Conservation (phyloP, 148 eudicot genomes). For the Camellia lanceoleosa region DNA sequence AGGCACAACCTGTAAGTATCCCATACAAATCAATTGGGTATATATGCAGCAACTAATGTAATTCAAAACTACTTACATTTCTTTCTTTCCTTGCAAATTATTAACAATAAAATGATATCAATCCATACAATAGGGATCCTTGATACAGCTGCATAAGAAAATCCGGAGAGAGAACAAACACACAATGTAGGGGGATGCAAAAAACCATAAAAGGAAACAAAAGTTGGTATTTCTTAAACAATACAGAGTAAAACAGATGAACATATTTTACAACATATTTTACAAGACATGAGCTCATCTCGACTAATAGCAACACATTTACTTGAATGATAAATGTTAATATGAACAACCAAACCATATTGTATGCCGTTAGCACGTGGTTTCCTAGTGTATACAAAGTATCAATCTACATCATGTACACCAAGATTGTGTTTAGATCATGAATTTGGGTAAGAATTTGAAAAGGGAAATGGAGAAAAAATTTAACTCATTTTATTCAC, state of each 20-base stretch:
- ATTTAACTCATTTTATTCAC: too few species aligned
- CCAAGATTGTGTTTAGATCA: neutral
- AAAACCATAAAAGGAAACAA: constrained; percentile 1
- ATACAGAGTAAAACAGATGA: neutral
- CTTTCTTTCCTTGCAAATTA: too few species aligned
- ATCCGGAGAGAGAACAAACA: neutral
- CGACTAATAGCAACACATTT: neutral
- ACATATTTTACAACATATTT: neutral
- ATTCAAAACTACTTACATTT: too few species aligned
- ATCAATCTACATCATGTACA: neutral
- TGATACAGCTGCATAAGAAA: neutral
- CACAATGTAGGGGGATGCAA: neutral
- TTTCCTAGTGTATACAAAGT: neutral
- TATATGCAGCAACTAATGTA: too few species aligned
- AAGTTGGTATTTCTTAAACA: neutral
- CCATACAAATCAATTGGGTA: too few species aligned
- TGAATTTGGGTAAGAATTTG: too few species aligned
- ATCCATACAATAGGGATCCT: neutral
- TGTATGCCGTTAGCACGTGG: neutral
- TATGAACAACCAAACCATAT: constrained; percentile 3
- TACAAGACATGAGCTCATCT: neutral
- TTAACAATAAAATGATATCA: neutral
- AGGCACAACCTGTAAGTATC: too few species aligned
- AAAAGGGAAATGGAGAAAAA: too few species aligned
- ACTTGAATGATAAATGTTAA: constrained; percentile 3